These are phyloP conservation scores for Chrysoporthe deuterocubensis DNA, from an alignment of 2,329 filamentous ascomycete species.

Conservation along the genomic window DNA sequence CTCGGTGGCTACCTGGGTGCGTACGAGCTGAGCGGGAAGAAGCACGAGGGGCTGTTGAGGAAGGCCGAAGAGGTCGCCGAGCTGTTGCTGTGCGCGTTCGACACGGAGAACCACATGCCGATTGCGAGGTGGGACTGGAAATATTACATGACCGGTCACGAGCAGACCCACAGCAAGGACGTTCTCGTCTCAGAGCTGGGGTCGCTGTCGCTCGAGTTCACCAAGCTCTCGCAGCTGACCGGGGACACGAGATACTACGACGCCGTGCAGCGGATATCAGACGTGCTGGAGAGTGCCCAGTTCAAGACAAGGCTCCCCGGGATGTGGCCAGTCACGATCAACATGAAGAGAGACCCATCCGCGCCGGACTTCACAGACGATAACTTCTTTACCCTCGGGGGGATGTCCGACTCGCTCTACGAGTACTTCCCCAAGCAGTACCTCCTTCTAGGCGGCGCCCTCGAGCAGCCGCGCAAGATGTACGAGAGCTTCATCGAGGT, in stretches of 20 bases:
- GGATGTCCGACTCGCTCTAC: conserved; percentile 61
- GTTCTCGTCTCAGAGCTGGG: conserved; percentile 57
- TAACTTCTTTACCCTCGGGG: conserved; percentile 60
- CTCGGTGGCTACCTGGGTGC: conserved; percentile 71
- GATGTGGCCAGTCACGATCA: conserved; percentile 63
- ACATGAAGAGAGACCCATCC: conserved; percentile 38
- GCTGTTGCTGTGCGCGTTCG: conserved; percentile 68
- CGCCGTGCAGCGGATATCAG: conserved; percentile 60
- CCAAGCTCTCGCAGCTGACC: conserved; percentile 66
- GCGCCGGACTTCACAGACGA: conserved; percentile 61
- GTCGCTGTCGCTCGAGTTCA: conserved; percentile 65
- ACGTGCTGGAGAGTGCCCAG: conserved; percentile 59
- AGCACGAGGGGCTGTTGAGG: conserved; percentile 56
- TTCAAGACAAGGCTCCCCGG: conserved; percentile 60
- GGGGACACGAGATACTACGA: conserved; percentile 65
- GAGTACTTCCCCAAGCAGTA: conserved; percentile 71
- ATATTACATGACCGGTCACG: conserved; percentile 46
- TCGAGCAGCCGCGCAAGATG: conserved; percentile 44
- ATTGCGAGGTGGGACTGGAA: conserved; percentile 61
- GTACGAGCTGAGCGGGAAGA: conserved; percentile 65
- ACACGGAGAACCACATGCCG: conserved; percentile 71
- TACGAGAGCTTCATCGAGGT: conserved; percentile 37
- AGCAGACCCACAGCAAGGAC: conserved; percentile 49
- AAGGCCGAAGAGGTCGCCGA: conserved; percentile 69
- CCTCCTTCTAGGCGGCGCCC: conserved; percentile 66